phyloP scores from a whole-genome alignment of 805 yeast species.

The Cyberlindnera mississippiensis region DNA sequence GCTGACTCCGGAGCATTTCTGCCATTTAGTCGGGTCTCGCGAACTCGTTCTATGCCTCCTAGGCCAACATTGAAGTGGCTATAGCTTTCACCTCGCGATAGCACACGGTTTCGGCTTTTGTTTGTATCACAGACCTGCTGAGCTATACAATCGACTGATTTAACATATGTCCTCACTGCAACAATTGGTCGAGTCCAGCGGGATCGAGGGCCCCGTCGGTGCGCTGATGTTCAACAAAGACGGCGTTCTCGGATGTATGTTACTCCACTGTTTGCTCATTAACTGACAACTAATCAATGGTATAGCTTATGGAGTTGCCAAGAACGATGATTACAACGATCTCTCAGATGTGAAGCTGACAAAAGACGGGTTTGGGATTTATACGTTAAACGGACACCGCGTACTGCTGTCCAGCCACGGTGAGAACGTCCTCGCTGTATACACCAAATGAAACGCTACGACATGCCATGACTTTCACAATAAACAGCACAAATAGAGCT shows the following conservation, averaged over 20 bases:
- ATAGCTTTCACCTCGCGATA: no score
- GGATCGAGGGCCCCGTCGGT: slow-evolving; percentile 13
- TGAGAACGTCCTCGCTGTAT: slow-evolving; percentile 15
- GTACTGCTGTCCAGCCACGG: slow-evolving; percentile 10
- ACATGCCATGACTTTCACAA: not conserved
- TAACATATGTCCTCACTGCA: slow-evolving; percentile 7
- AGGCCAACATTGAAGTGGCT: no score
- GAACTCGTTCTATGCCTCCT: no score
- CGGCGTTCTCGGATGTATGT: slow-evolving; percentile 20
- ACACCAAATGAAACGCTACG: slow-evolving; percentile 7
- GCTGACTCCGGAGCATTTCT: no score
- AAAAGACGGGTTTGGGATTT: slow-evolving; percentile 18
- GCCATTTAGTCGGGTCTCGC: no score
- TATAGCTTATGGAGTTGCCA: slow-evolving; percentile 18
- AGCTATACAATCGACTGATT: no score
- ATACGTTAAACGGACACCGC: slow-evolving; percentile 12
- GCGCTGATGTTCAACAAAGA: slow-evolving; percentile 16
- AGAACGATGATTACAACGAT: slow-evolving; percentile 9
- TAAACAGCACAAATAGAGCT: not conserved
- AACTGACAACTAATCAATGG: no score
- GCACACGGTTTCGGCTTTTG: no score
- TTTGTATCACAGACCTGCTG: no score
- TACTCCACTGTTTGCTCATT: not conserved
- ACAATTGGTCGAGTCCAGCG: slow-evolving; percentile 11
- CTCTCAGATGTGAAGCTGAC: slow-evolving; percentile 15